Evolutionary conservation across 495 filamentous ascomycete genomes (phyloP), one percentile per base, ranked within the genome.

Genomic region (Penicillium flavigenum): DNA sequence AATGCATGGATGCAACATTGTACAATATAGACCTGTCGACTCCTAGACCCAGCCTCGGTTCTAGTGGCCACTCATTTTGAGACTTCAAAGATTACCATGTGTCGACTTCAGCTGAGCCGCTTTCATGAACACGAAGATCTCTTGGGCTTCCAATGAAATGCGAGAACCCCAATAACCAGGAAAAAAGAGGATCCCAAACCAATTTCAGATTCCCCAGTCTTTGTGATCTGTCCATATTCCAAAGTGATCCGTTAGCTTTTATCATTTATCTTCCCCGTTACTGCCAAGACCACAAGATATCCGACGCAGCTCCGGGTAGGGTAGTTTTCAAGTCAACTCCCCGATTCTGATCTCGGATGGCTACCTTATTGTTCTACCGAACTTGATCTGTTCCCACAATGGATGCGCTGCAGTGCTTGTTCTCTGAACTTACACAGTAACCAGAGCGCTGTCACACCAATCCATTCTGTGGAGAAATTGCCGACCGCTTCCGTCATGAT

Each of bases 341-440:
- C 36, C 31, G 11, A 44, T 49, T 36, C 12, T 20, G 20, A 29
- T n/a, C 6, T 24, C 9, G 20, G 41, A 62, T 47, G 46, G 52
- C 45, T 55, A 14, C 46, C 56, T 65, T 39, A 8, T 32, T 53
- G 22, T 48, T 47, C 41, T 29, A 51, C 49, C 43, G 56, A 59
- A 16, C 50, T 50, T 63, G 60, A 55, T 54, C 51, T 56, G 19
- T 61, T 38, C 48, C n/a, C 36, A 73, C 66, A 65, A 77, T 77
- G 74, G 74, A 72, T 69, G 60, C 66, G 57, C 65, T 66, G 71
- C 65, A 48, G 67, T 62, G 66, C 54, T 57, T 50, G 54, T 45
- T 57, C 63, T 63, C 67, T 57, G 63, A 56, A 64, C 62, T 65
- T 55, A 69, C 64, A 54, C 69, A 75, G 68, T 70, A 65, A 61